These are phyloP conservation scores for Drechslera avenae DNA, from an alignment of 2,329 filamentous ascomycete genomes.

Conservation along the genomic window DNA sequence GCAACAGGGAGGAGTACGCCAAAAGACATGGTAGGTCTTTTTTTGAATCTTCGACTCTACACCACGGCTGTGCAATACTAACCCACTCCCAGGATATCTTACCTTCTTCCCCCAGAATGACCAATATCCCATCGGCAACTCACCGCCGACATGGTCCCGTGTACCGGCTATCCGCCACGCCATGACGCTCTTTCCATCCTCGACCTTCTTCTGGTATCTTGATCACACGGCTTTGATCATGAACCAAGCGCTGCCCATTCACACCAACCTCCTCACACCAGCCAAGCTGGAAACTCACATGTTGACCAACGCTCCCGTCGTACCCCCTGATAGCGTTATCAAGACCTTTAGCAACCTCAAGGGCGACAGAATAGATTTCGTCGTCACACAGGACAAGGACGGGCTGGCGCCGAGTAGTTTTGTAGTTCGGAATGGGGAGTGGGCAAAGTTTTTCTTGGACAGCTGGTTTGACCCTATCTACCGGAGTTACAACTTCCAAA, in stretches of 20 bases:
- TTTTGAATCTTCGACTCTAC: neutral
- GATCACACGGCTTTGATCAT: constrained; percentile 87
- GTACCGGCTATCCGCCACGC: constrained; percentile 89
- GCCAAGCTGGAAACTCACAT: constrained; percentile 74
- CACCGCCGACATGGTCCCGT: constrained; percentile 70
- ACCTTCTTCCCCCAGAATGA: constrained; percentile 79
- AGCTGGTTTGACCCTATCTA: constrained; percentile 97
- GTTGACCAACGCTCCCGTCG: constrained; percentile 83
- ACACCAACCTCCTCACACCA: constrained; percentile 71
- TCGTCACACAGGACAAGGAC: constrained; percentile 82
- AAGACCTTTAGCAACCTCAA: constrained; percentile 87
- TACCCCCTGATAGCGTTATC: constrained; percentile 95
- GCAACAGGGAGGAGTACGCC: constrained; percentile 86
- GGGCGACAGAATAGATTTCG: constrained; percentile 76
- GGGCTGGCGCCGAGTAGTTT: constrained; percentile 80
- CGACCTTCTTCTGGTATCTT: constrained; percentile 84
- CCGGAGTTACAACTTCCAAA: constrained; percentile 93
- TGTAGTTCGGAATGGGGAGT: constrained; percentile 80
- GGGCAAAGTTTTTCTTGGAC: constrained; percentile 91
- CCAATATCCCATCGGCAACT: constrained; percentile 72
- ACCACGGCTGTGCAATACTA: neutral
- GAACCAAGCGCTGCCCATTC: constrained; percentile 73
- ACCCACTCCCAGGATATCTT: constrained; percentile 69
- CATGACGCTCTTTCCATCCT: constrained; percentile 76
- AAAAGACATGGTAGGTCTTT: constrained; percentile 72